These are phyloP conservation scores for Cubamyces lactineus DNA, from an alignment of 768 basidiomycete species.

Conservation along the genomic window DNA sequence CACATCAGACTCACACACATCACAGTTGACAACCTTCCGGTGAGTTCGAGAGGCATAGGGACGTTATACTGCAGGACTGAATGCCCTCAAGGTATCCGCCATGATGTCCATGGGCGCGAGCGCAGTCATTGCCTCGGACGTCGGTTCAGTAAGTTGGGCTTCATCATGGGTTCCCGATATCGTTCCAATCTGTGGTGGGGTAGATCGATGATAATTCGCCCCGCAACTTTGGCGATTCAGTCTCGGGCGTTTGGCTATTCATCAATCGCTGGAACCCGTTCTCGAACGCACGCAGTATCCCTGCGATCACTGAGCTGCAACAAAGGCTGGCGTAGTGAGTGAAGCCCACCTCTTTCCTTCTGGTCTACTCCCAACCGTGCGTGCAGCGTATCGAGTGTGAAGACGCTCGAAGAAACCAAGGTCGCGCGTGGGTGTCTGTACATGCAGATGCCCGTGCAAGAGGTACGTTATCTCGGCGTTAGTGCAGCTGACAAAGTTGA, in stretches of 20 bases:
- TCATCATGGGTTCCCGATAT: not conserved
- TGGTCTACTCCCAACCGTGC: not conserved
- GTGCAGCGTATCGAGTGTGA: conserved; percentile 89
- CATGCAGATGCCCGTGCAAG: conserved; percentile 93
- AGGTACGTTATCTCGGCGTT: conserved; percentile 45
- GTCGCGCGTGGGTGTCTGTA: conserved; percentile 86
- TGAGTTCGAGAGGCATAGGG: conserved; percentile 35
- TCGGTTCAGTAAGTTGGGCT: conserved; percentile 69
- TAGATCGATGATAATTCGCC: conserved; percentile 95
- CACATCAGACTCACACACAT: not conserved
- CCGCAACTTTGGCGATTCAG: conserved; percentile 89
- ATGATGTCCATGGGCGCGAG: conserved; percentile 93
- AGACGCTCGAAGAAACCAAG: conserved; percentile 95
- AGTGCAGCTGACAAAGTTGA: not conserved
- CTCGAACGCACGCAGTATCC: conserved; percentile 73
- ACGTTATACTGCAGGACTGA: not conserved
- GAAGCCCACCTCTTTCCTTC: not conserved
- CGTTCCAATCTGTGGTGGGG: not conserved
- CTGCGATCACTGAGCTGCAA: conserved; percentile 92
- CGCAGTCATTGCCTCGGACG: conserved; percentile 90
- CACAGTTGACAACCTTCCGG: conserved; percentile 87
- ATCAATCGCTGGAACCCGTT: conserved; percentile 94
- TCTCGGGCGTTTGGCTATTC: conserved; percentile 96
- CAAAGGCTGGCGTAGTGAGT: conserved; percentile 93
- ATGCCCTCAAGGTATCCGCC: conserved; percentile 65